Conservation (phyloP, 2,329 filamentous ascomycete genomes). For the Aureobasidium sp. region DNA sequence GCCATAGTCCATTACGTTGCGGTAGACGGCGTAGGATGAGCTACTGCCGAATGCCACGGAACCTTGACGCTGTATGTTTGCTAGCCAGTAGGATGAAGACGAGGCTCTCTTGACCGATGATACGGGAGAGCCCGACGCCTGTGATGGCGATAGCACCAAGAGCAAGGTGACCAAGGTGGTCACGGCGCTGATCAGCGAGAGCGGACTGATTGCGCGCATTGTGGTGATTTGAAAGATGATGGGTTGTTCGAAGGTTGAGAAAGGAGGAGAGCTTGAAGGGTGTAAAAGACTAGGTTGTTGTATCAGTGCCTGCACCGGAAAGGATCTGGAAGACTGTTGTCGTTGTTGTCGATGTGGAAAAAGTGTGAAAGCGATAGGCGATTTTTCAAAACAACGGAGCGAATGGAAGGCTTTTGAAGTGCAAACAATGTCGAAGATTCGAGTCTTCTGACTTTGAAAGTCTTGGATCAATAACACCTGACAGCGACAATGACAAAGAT, state of each 20-base stretch:
- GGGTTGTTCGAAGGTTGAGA: slow-evolving; percentile 9
- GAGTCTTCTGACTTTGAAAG: slow-evolving; percentile 12
- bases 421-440: slow-evolving; percentile 3
- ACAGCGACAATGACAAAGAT: slow-evolving; percentile 14
- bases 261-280: slow-evolving; percentile 13
- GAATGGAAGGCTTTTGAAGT: slow-evolving; percentile 9
- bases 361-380: slow-evolving; percentile 12
- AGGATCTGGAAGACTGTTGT: not conserved
- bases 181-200: slow-evolving; percentile 12
- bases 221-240: slow-evolving; percentile 7
- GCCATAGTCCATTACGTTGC: slow-evolving; percentile 41
- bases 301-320: slow-evolving; percentile 15
- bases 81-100: slow-evolving; percentile 59
- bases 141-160: slow-evolving; percentile 4
- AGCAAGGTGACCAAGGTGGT: slow-evolving; percentile 11
- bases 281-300: slow-evolving; percentile 13
- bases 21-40: slow-evolving; percentile 54
- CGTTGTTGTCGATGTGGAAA: not conserved
- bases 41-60: slow-evolving; percentile 54
- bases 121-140: slow-evolving; percentile 8
- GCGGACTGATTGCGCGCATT: slow-evolving; percentile 11
- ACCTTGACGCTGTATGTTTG: slow-evolving; percentile 62
- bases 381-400: slow-evolving; percentile 9
- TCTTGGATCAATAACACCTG: slow-evolving; percentile 13
- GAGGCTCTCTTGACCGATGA: slow-evolving; percentile 25